Base-by-base conservation (phyloP, 1,284 basidiomycete genomes). In the Volvariella volvacea region DNA sequence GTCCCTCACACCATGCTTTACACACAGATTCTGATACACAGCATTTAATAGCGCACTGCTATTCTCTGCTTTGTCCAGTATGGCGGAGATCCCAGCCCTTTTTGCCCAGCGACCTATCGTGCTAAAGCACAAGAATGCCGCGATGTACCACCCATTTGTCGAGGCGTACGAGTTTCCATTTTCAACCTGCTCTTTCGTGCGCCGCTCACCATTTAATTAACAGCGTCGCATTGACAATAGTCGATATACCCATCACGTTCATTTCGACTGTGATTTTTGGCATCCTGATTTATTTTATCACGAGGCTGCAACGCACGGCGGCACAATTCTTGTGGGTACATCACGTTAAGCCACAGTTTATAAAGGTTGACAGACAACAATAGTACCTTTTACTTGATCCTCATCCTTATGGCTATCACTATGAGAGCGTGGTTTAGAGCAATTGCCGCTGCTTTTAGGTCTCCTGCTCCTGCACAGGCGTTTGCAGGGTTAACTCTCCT, bases 401-500 rank as follows among this genome's bases (percentile, higher is more conserved):
- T 77, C 7, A 67, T 76, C 47, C 54, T 59, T 1, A 68, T 74
- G 46, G 69, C 74, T 1, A 42, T 83, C n/a, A 65, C 74, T 3
- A 80, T 83, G 71, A 81, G 77, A 57, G 71, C 73, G 0, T 71
- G 74, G 61, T 85, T 84, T 66, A 70, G 83, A 17, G 62, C 62
- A 1, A 54, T 84, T 16, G 78, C 78, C 1, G 74, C 80, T 0
- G 66, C 68, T 8, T 78, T 79, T 55, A 66, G 65, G 36, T 63
- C 65, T 10, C 67, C 74, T 39, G 73, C 78, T 0, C 71, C 72
- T 1, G 81, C 83, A 1, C 78, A 80, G 49, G 71, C 78, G 2
- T 50, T 84, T 12, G 12, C 25, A 28, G 25, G 25, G 12, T 55
- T 86, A 16, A 57, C 74, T 9, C 48, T 66, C 3, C 55, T 68